Conservation (phyloP, 805 yeast genomes). For the Myxozyma vanderwaltii region DNA sequence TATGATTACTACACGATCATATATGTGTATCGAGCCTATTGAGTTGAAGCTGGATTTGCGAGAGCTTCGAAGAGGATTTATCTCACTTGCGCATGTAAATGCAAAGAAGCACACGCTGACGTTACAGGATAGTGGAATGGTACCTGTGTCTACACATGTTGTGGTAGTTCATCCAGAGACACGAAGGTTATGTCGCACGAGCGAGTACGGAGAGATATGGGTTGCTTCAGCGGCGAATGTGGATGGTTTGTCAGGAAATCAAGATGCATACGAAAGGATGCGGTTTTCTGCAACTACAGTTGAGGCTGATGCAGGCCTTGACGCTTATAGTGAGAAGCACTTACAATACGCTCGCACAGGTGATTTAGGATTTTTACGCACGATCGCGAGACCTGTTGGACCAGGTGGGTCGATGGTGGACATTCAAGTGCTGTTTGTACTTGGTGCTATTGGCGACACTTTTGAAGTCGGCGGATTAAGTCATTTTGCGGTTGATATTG, state of each 20-base stretch:
- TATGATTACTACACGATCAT: slow-evolving; percentile 79
- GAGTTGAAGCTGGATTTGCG: slow-evolving; percentile 84
- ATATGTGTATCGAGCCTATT: slow-evolving; percentile 83
- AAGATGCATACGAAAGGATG: slow-evolving; percentile 54
- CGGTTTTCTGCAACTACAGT: slow-evolving; percentile 66
- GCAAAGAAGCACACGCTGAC: slow-evolving; percentile 53
- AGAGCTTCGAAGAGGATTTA: slow-evolving; percentile 85
- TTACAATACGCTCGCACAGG: slow-evolving; percentile 82
- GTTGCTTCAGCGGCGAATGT: slow-evolving; percentile 86
- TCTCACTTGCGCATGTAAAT: slow-evolving; percentile 66
- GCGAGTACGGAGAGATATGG: slow-evolving; percentile 98
- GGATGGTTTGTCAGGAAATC: slow-evolving; percentile 54
- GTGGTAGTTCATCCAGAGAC: slow-evolving; percentile 97
- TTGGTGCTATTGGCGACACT: slow-evolving; percentile 83
- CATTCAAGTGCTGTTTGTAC: slow-evolving; percentile 77
- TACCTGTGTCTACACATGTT: slow-evolving; percentile 89
- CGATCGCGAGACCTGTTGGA: slow-evolving; percentile 52
- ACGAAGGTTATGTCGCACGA: slow-evolving; percentile 69
- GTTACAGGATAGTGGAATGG: slow-evolving; percentile 93
- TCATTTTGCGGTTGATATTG: slow-evolving; percentile 87
- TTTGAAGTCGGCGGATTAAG: slow-evolving; percentile 89
- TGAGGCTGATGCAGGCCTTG: slow-evolving; percentile 58
- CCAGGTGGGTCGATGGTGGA: slow-evolving; percentile 47
- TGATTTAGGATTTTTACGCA: slow-evolving; percentile 89
- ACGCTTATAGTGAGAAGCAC: slow-evolving; percentile 9